Evolutionary conservation across 768 basidiomycete genomes (phyloP).

Genomic region (Strobilomyces confusus): DNA sequence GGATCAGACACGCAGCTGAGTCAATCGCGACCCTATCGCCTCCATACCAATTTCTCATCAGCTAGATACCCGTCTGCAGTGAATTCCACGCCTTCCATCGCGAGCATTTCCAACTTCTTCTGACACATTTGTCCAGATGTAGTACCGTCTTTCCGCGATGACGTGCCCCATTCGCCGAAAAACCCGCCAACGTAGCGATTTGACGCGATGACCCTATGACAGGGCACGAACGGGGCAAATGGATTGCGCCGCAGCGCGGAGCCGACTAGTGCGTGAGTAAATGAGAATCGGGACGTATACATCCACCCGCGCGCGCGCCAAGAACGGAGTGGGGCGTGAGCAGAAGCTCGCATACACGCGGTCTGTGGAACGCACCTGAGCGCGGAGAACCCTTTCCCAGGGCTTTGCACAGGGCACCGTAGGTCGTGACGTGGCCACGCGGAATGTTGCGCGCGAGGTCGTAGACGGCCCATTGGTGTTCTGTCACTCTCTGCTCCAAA

Average conservation of each 20-base stretch:
- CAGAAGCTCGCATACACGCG: neutral
- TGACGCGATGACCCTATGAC: slow-evolving; percentile 66
- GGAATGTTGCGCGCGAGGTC: slow-evolving; percentile 50
- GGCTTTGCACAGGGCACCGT: slow-evolving; percentile 48
- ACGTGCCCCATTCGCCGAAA: slow-evolving; percentile 53
- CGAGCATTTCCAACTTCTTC: slow-evolving; percentile 47
- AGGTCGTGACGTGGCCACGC: slow-evolving; percentile 50
- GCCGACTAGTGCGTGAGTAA: slow-evolving; percentile 42
- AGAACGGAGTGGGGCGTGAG: neutral
- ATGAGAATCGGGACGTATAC: neutral
- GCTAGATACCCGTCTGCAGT: slow-evolving; percentile 41
- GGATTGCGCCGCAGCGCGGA: slow-evolving; percentile 61
- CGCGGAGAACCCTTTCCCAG: slow-evolving; percentile 57
- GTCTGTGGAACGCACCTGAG: slow-evolving; percentile 41
- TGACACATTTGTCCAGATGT: slow-evolving; percentile 36
- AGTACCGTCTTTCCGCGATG: slow-evolving; percentile 8
- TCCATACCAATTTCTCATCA: slow-evolving; percentile 20
- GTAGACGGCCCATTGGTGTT: slow-evolving; percentile 59
- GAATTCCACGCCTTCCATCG: slow-evolving; percentile 52
- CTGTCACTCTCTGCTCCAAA: slow-evolving; percentile 41
- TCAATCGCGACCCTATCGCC: neutral
- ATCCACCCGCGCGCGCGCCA: neutral
- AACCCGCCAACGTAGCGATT: slow-evolving; percentile 61
- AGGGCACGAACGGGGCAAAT: slow-evolving; percentile 64
- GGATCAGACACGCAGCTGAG: no score